phyloP scores from a whole-genome alignment of 192 early-diverging fungal genomes.

The Helicostylum pulchrum region DNA sequence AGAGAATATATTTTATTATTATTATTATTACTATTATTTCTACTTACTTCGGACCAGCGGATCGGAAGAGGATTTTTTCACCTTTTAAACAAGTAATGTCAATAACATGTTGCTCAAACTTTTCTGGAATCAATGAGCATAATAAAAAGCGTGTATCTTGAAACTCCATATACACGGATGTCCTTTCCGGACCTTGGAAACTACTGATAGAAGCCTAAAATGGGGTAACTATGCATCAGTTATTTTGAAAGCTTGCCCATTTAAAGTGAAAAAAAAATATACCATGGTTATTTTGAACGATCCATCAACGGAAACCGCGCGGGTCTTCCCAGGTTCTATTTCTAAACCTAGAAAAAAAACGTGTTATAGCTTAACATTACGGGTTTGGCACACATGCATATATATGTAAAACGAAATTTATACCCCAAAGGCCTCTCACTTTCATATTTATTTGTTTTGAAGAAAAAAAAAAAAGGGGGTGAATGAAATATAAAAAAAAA shows the following conservation, averaged over 20 bases:
- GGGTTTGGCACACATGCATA: too few species aligned
- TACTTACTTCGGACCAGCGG: constrained; percentile 56
- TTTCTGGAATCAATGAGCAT: constrained; percentile 44
- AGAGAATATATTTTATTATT: background rate
- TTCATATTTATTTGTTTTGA: background rate
- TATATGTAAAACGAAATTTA: background rate
- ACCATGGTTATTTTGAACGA: too few species aligned
- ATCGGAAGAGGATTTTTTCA: constrained; percentile 76
- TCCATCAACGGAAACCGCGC: too few species aligned
- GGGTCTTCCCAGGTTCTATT: too few species aligned
- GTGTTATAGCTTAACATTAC: too few species aligned
- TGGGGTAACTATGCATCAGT: too few species aligned
- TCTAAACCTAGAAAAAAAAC: too few species aligned
- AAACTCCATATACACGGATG: too few species aligned
- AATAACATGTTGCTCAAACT: constrained; percentile 69
- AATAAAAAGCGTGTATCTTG: background rate
- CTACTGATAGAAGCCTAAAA: too few species aligned
- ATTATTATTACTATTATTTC: background rate
- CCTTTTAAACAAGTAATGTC: constrained; percentile 64
- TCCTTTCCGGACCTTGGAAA: too few species aligned
- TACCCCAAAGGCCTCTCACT: background rate
- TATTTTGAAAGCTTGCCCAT: too few species aligned
- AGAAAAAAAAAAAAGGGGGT: background rate
- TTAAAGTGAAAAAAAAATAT: too few species aligned
- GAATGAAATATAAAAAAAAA: background rate